Evolutionary conservation across 208 protist genomes (phyloP).

Genomic region (Acanthamoeba quina): DNA sequence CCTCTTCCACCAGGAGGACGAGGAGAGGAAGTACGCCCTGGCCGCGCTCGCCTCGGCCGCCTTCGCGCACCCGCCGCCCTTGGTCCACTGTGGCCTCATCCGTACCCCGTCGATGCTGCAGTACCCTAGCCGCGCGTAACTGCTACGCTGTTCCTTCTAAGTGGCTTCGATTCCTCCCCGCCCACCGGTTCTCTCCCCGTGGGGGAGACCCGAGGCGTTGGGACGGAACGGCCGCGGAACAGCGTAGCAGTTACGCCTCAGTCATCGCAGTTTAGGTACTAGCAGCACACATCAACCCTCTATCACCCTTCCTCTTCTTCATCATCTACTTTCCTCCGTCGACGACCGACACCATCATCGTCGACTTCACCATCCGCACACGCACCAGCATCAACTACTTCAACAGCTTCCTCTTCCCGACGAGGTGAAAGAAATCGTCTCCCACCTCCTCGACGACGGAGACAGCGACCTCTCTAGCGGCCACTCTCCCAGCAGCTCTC

Average conservation of each 20-base stretch:
- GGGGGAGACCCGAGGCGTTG: background rate
- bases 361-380: background rate
- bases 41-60: background rate
- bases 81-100: constrained; percentile 9
- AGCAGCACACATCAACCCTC: background rate
- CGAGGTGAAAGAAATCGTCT: background rate
- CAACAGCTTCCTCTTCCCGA: constrained; percentile 15
- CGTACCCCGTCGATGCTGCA: background rate
- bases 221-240: constrained; percentile 45
- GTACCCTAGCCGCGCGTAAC: constrained; percentile 71
- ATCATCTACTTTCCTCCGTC: background rate
- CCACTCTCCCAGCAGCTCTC: background rate
- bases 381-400: background rate
- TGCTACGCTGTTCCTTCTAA: constrained; percentile 75
- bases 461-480: background rate
- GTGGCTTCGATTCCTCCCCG: constrained; percentile 37
- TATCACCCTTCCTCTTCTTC: background rate
- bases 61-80: background rate
- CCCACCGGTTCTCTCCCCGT: background rate
- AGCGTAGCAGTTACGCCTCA: constrained; percentile 75
- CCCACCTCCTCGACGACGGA: background rate
- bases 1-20: constrained; percentile 4
- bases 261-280: constrained; percentile 25
- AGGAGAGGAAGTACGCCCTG: background rate
- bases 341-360: background rate